These are phyloP conservation scores for Microdochium nivale DNA, from an alignment of 2,329 filamentous ascomycete genomes.

Conservation along the genomic window DNA sequence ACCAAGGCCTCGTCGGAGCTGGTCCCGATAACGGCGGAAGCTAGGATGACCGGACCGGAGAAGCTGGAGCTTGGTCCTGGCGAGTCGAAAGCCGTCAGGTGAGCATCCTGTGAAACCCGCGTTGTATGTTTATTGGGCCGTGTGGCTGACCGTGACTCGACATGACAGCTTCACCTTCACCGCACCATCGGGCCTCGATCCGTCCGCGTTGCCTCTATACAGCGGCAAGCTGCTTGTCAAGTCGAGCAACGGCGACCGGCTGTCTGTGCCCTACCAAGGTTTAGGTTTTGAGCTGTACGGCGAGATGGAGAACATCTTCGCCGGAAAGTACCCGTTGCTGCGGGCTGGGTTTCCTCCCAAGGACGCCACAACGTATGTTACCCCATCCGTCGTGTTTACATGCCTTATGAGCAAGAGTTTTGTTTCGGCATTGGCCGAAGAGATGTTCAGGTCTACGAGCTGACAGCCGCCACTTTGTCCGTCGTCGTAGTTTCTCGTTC, in stretches of 20 bases:
- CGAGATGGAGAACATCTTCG: neutral
- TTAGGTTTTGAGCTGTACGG: neutral
- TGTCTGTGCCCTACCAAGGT: slow-evolving; percentile 31
- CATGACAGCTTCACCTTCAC: slow-evolving; percentile 16
- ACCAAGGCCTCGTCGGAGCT: slow-evolving; percentile 4
- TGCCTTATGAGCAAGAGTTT: too few species aligned
- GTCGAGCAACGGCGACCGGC: slow-evolving; percentile 27
- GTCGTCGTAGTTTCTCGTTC: neutral
- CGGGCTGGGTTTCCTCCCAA: neutral
- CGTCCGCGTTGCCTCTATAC: slow-evolving; percentile 29
- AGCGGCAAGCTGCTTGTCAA: slow-evolving; percentile 32
- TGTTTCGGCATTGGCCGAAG: too few species aligned
- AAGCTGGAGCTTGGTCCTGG: slow-evolving; percentile 16
- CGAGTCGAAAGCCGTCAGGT: slow-evolving; percentile 12
- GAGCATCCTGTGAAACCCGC: too few species aligned
- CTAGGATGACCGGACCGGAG: neutral
- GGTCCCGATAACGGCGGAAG: slow-evolving; percentile 2
- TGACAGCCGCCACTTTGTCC: neutral
- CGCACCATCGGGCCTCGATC: slow-evolving; percentile 7
- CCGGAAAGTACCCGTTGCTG: neutral
- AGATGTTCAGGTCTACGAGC: neutral
- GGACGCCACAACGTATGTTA: neutral
- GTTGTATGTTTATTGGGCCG: too few species aligned
- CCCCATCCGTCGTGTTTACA: neutral
- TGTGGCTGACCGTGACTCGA: neutral